Conservation (phyloP, 495 filamentous ascomycete species). For the Xylaria intraflava region DNA sequence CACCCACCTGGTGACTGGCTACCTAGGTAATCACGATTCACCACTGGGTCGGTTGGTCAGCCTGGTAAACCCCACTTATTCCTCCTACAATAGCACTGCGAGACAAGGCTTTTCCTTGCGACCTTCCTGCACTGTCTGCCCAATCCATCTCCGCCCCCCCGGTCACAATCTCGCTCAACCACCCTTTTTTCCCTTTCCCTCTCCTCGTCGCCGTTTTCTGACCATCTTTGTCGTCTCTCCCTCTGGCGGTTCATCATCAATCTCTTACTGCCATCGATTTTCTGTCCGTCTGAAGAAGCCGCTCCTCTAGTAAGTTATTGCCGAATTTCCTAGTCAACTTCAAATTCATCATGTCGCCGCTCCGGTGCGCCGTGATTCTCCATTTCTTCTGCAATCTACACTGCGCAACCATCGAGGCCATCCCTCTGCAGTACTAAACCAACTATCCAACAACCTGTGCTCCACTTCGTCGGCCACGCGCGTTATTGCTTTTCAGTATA, state of each 20-base stretch:
- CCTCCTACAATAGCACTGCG: not conserved
- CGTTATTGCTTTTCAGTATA: not conserved
- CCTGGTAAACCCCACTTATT: not conserved
- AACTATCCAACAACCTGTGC: not conserved
- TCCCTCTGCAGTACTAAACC: not conserved
- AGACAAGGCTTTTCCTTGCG: slow-evolving; percentile 4
- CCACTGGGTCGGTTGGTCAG: not conserved
- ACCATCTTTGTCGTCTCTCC: slow-evolving; percentile 19
- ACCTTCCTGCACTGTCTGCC: slow-evolving; percentile 5
- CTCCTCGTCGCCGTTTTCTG: slow-evolving; percentile 22
- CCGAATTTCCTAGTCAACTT: slow-evolving; percentile 3
- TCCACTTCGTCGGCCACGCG: not conserved
- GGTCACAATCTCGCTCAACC: slow-evolving; percentile 25
- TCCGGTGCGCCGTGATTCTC: not conserved
- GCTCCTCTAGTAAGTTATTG: slow-evolving; percentile 21
- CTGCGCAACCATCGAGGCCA: not conserved
- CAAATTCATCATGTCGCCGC: not conserved
- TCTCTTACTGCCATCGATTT: slow-evolving; percentile 15
- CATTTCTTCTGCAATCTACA: not conserved
- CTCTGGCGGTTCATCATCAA: slow-evolving; percentile 25
- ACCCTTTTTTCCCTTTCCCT: slow-evolving; percentile 23
- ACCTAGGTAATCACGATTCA: not conserved
- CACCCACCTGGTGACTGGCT: not conserved
- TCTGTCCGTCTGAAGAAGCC: slow-evolving; percentile 13
- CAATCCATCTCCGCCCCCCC: slow-evolving; percentile 14